Evolutionary conservation across 805 yeast species (phyloP).

Genomic region (Kodamaea fukazawae): DNA sequence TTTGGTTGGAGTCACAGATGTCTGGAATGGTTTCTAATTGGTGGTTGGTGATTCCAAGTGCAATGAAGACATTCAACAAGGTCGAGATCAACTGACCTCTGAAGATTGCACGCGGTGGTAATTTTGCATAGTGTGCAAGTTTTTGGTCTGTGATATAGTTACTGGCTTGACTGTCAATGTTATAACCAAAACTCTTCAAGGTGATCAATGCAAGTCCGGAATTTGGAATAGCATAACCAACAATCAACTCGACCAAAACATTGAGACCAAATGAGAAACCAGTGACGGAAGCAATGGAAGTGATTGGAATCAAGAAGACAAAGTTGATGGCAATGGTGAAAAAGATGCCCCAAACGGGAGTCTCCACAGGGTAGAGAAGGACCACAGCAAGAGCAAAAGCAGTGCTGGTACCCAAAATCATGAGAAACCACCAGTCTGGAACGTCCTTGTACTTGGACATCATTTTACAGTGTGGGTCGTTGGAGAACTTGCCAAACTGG

Average conservation of each 20-base stretch:
- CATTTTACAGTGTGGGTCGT: conserved; percentile 58
- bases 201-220: conserved; percentile 58
- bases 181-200: conserved; percentile 45
- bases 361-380: conserved; percentile 47
- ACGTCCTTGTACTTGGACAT: conserved; percentile 63
- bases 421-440: conserved; percentile 70
- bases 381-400: conserved; percentile 44
- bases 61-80: conserved; percentile 30
- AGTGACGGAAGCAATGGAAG: conserved; percentile 60
- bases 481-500: conserved; percentile 21
- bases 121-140: conserved; percentile 25
- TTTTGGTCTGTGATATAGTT: conserved; percentile 40
- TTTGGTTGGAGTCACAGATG: conserved; percentile 35
- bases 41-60: conserved; percentile 39
- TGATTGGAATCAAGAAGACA: conserved; percentile 58
- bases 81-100: conserved; percentile 42
- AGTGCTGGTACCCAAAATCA: conserved; percentile 45
- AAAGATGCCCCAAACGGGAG: conserved; percentile 63
- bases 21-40: conserved; percentile 35
- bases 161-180: conserved; percentile 64
- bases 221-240: conserved; percentile 64
- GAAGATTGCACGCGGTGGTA: conserved; percentile 26
- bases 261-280: conserved; percentile 58
- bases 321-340: conserved; percentile 55
- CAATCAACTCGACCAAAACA: conserved; percentile 61